Evolutionary conservation across 2,329 filamentous ascomycete genomes (phyloP).

Genomic region (Microdochium bolleyi): DNA sequence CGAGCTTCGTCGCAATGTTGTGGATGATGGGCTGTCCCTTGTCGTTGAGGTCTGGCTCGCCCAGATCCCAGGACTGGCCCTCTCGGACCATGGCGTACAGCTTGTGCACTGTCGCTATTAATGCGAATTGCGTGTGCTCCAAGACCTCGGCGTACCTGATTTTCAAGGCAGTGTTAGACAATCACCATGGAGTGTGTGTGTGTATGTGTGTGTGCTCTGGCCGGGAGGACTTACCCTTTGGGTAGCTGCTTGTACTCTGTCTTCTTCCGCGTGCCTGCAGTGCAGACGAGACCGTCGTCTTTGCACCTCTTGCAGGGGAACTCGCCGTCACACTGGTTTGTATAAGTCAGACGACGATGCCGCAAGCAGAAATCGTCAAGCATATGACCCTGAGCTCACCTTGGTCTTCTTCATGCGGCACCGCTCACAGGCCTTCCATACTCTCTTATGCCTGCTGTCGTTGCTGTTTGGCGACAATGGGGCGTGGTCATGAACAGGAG

Average conservation of each 20-base stretch:
- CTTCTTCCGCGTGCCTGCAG: constrained; percentile 56
- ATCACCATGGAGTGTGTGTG: no score
- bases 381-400: constrained; percentile 26
- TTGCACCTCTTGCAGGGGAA: constrained; percentile 61
- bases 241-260: constrained; percentile 62
- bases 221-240: constrained; percentile 39
- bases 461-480: constrained; percentile 29
- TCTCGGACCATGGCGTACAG: constrained; percentile 56
- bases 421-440: constrained; percentile 60
- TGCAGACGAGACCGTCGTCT: constrained; percentile 57
- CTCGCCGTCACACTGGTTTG: constrained; percentile 52
- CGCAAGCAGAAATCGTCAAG: no score
- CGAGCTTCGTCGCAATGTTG: constrained; percentile 56
- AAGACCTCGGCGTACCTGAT: constrained; percentile 54
- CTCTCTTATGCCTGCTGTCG: constrained; percentile 54
- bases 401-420: constrained; percentile 66
- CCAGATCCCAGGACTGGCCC: constrained; percentile 50
- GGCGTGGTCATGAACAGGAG: constrained; percentile 27
- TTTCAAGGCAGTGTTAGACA: background rate
- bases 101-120: constrained; percentile 58
- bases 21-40: constrained; percentile 56
- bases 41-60: constrained; percentile 57
- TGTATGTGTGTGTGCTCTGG: background rate
- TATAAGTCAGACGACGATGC: constrained; percentile 6
- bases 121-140: constrained; percentile 56